Conservation (phyloP, 805 yeast genomes). For the Phaffomyces opuntiae region DNA sequence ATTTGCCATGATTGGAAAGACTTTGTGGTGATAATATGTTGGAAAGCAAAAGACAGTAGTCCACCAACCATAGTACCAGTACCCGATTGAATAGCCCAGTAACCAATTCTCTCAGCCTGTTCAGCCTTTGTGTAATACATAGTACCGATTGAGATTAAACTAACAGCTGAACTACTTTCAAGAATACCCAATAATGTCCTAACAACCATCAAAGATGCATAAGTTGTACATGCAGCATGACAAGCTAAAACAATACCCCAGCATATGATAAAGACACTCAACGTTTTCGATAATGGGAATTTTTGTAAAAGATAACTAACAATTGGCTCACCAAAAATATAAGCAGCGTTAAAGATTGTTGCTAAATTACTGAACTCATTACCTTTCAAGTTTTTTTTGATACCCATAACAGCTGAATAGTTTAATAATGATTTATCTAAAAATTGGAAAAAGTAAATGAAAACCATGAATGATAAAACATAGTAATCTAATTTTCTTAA, state of each 20-base stretch:
- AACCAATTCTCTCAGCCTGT: constrained; percentile 43
- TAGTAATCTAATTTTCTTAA: no score
- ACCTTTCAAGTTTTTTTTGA: not conserved
- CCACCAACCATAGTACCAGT: constrained; percentile 36
- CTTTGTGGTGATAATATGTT: constrained; percentile 34
- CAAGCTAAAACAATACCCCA: constrained; percentile 45
- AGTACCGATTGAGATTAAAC: constrained; percentile 45
- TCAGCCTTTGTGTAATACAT: constrained; percentile 51
- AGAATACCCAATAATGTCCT: constrained; percentile 43
- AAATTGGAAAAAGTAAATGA: no score
- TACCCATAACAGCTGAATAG: no score
- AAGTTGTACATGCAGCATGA: constrained; percentile 43
- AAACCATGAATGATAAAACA: no score
- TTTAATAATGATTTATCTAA: no score
- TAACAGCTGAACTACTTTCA: constrained; percentile 46
- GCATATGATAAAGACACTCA: constrained; percentile 34
- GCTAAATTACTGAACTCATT: constrained; percentile 35
- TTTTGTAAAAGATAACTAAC: constrained; percentile 38
- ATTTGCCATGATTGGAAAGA: constrained; percentile 47
- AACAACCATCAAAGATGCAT: constrained; percentile 44
- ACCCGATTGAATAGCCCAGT: constrained; percentile 48
- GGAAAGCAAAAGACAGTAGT: constrained; percentile 40
- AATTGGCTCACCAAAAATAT: constrained; percentile 43
- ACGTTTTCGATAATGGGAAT: constrained; percentile 43
- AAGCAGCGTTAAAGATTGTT: constrained; percentile 44